phyloP scores from a whole-genome alignment of 257 asterid species.

The Primulina eburnea region DNA sequence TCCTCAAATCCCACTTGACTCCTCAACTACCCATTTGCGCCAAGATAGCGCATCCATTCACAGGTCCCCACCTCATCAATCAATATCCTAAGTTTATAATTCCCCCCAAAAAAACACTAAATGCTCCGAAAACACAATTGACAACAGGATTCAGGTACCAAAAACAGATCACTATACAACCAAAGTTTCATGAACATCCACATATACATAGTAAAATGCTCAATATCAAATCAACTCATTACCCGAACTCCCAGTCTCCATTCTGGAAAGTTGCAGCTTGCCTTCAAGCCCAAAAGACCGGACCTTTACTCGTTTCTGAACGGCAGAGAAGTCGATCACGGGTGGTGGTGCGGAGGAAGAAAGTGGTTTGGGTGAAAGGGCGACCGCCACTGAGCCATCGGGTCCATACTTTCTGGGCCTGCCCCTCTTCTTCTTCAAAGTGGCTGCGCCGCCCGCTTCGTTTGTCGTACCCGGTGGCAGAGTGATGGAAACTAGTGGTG shows the following conservation, averaged over 20 bases:
- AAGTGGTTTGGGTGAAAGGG: slow-evolving; percentile 85
- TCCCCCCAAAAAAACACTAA: slow-evolving; percentile 6
- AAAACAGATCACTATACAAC: slow-evolving; percentile 24
- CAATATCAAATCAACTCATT: slow-evolving; percentile 23
- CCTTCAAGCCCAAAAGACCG: slow-evolving; percentile 46
- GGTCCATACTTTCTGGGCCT: slow-evolving; percentile 88
- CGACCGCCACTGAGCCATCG: slow-evolving; percentile 58
- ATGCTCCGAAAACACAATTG: slow-evolving; percentile 22
- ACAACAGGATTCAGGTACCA: slow-evolving; percentile 10
- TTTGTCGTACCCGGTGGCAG: slow-evolving; percentile 32
- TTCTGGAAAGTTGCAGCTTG: slow-evolving; percentile 44
- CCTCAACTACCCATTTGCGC: slow-evolving; percentile 29
- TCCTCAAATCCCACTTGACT: slow-evolving; percentile 29
- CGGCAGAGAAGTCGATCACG: slow-evolving; percentile 79
- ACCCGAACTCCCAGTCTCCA: slow-evolving; percentile 53
- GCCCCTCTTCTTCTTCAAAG: slow-evolving; percentile 78
- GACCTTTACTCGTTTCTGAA: slow-evolving; percentile 63
- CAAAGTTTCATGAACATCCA: slow-evolving; percentile 29
- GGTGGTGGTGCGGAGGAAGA: slow-evolving; percentile 83
- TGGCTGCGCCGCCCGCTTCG: slow-evolving; percentile 24
- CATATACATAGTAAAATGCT: not conserved
- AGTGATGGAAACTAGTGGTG: slow-evolving; percentile 31
- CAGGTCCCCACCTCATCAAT: slow-evolving; percentile 55
- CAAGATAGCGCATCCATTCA: slow-evolving; percentile 48
- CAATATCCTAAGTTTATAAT: slow-evolving; percentile 25